Base-by-base conservation (phyloP, 176 grass and related monocot species). In the Aegilops sharonensis region DNA sequence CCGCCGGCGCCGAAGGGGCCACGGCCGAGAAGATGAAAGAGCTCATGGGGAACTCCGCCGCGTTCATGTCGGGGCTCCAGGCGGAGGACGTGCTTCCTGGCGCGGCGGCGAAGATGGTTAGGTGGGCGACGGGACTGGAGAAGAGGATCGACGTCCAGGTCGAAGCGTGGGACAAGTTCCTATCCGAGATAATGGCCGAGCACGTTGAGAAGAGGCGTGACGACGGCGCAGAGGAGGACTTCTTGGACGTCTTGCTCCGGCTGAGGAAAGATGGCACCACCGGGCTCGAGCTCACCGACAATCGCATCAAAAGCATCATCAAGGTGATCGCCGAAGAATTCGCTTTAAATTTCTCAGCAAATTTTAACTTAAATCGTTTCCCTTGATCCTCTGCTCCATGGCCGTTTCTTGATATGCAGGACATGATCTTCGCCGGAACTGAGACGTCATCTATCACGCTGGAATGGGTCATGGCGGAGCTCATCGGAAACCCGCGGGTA, bases 391-490 rank as follows among this genome's bases (percentile, higher is more conserved):
- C 20, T 59, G 56, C 64, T 13, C 20, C 9, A n/a, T 62, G 25
- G 11, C 63, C 31, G 12, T 37, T 36, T 69, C 31, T 9, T 15
- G n/a, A 6, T 30, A 9, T 29, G 5, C 36, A 80, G 78, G 78
- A 80, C 14, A 24, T 80, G 13, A 80, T 80, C 13, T 37, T 13
- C 5, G 59, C 59, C 9, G 78, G 59, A 8, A 80, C 59, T 5
- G 59, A 64, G 9, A 79, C 57, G 20, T 79, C 57, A 2, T 64
- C 60, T n/a, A 36, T 79, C 34, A 79, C 77, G 12, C 77, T 79
- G 50, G 50, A 78, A 23, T 60, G 75, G 73, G 30, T 61, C 65
- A 93, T 95, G 91, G 82, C 91, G 10, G 94, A 93, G 82, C 81
- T 93, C 39, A 31, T 81, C 4, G 64, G 60, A 9, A 89, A 89